Percentiles rank a stretch among this genome's conserved stretches.
Conservation (phyloP, 768 basidiomycete species). For the Amanita brunnescens region DNA sequence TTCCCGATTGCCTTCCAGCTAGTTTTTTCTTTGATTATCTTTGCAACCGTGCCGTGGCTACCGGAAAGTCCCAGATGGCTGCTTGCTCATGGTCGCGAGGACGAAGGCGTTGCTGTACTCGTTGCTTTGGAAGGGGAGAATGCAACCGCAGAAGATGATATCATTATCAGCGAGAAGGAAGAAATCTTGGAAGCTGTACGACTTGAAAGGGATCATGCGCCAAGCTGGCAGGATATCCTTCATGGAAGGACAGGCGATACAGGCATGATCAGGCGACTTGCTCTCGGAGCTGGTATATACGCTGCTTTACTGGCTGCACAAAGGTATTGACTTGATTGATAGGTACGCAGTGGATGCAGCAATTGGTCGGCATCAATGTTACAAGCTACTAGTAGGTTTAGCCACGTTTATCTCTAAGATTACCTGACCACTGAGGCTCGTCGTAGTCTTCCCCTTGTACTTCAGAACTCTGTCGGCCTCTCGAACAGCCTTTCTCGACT, state of each 20-base stretch:
- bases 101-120: constrained; percentile 33
- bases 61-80: constrained; percentile 43
- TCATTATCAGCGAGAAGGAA: constrained; percentile 28
- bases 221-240: constrained; percentile 33
- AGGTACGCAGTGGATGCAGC: constrained; percentile 47
- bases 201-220: constrained; percentile 31
- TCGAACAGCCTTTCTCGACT: constrained; percentile 41
- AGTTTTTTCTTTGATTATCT: constrained; percentile 33
- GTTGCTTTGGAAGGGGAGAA: constrained; percentile 34
- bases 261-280: constrained; percentile 34
- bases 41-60: constrained; percentile 40
- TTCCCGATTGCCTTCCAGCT: constrained; percentile 46
- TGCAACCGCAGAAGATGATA: constrained; percentile 25
- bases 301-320: constrained; percentile 1
- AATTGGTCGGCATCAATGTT: constrained; percentile 42
- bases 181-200: constrained; percentile 37
- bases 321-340: neutral
- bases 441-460: constrained; percentile 35
- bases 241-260: constrained; percentile 33
- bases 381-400: constrained; percentile 39
- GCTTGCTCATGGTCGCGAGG: constrained; percentile 33
- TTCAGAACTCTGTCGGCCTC: constrained; percentile 42
- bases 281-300: constrained; percentile 31
- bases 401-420: neutral
- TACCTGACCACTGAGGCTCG: neutral